Percentiles rank a stretch among this genome's conserved stretches.
Conservation (phyloP, 306 rosid species). For the Malus fusca region DNA sequence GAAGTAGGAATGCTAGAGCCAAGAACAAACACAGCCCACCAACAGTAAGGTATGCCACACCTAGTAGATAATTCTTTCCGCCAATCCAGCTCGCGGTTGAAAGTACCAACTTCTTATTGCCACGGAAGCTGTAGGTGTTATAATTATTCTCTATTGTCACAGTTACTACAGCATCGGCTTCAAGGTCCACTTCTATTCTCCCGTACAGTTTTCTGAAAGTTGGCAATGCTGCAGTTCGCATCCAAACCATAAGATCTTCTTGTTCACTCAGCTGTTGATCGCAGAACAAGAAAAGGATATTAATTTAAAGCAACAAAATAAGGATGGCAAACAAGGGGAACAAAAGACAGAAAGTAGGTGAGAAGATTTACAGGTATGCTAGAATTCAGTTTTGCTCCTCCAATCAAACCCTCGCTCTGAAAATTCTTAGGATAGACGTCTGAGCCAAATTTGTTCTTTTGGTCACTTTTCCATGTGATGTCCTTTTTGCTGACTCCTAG, state of each 20-base stretch:
- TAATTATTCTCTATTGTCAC: constrained; percentile 68
- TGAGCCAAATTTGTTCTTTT: constrained; percentile 48
- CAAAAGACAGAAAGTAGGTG: not conserved
- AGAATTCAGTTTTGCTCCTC: constrained; percentile 64
- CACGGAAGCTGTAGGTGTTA: constrained; percentile 69
- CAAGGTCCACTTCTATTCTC: constrained; percentile 61
- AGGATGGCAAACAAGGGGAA: not conserved
- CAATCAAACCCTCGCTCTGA: constrained; percentile 52
- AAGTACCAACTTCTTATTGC: constrained; percentile 65
- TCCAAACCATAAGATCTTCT: constrained; percentile 93
- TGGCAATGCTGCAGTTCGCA: constrained; percentile 81
- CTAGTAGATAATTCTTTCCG: constrained; percentile 70
- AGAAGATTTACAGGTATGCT: constrained; percentile 55
- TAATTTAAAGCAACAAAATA: not conserved
- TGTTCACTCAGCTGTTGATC: constrained; percentile 69
- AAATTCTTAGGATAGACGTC: constrained; percentile 77
- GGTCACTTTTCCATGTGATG: constrained; percentile 87
- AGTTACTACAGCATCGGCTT: constrained; percentile 45
- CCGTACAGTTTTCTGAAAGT: constrained; percentile 82
- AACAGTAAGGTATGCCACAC: constrained; percentile 52
- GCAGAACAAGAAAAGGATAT: constrained; percentile 20
- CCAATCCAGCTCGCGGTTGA: constrained; percentile 94
- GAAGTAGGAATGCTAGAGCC: constrained; percentile 59
- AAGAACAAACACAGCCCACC: constrained; percentile 56
- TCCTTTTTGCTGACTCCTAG: constrained; percentile 57